Percentiles rank a stretch among this genome's conserved stretches.
These are phyloP conservation scores for Daldinia sp. DNA, from an alignment of 2,329 filamentous ascomycete genomes.

Conservation along the genomic window DNA sequence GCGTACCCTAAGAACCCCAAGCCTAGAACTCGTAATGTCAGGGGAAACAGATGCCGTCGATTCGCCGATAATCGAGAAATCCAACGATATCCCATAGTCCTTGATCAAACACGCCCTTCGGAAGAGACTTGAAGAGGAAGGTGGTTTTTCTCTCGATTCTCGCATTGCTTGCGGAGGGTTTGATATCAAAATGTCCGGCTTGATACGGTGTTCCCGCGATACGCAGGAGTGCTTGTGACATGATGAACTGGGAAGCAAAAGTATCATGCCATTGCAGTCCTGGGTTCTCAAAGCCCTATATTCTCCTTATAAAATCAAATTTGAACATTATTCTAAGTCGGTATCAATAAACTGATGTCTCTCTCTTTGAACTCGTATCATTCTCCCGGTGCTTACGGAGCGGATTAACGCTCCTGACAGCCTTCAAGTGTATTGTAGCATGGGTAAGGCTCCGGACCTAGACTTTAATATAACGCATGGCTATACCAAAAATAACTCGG, in stretches of 20 bases:
- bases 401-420: background rate
- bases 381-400: background rate
- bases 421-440: slow-evolving; percentile 5
- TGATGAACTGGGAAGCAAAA: background rate
- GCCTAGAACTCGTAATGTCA: slow-evolving; percentile 29
- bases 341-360: background rate
- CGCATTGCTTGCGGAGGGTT: slow-evolving; percentile 12
- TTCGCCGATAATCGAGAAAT: slow-evolving; percentile 19
- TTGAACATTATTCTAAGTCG: background rate
- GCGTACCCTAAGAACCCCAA: slow-evolving; percentile 4
- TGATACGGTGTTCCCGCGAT: slow-evolving; percentile 16
- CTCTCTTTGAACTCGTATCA: background rate
- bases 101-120: slow-evolving; percentile 22
- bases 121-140: slow-evolving; percentile 39
- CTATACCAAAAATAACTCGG: slow-evolving; percentile 34
- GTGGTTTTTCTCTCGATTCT: slow-evolving; percentile 28
- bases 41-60: slow-evolving; percentile 14
- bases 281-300: background rate
- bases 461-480: slow-evolving; percentile 30
- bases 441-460: slow-evolving; percentile 20
- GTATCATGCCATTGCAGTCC: background rate
- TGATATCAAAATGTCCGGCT: slow-evolving; percentile 15
- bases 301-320: background rate
- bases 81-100: slow-evolving; percentile 9
- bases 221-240: background rate